Conservation (phyloP, 352 stramenopile species). For the Pythium volutum region DNA sequence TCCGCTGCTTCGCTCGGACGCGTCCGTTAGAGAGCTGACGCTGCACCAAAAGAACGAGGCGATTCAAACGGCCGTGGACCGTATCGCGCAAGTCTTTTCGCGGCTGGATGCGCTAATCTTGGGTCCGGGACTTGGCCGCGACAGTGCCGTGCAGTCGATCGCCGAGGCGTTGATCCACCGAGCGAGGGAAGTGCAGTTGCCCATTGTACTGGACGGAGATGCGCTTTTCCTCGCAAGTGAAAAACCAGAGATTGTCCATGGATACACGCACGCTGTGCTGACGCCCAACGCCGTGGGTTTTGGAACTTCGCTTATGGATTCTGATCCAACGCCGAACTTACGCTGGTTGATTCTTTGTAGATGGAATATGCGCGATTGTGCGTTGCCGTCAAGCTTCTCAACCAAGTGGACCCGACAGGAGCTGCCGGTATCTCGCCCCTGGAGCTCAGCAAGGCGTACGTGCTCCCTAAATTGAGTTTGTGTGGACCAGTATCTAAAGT, state of each 20-base stretch:
- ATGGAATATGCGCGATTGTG: slow-evolving; percentile 86
- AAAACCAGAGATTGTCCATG: slow-evolving; percentile 56
- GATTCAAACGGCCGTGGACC: slow-evolving; percentile 37
- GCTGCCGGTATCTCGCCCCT: slow-evolving; percentile 48
- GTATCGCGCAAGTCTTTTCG: slow-evolving; percentile 53
- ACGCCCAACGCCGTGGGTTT: slow-evolving; percentile 90
- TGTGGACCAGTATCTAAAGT: neutral
- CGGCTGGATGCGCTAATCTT: slow-evolving; percentile 85
- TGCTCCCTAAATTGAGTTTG: neutral
- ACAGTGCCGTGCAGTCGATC: slow-evolving; percentile 84
- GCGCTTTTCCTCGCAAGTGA: slow-evolving; percentile 89
- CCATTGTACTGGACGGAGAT: slow-evolving; percentile 95
- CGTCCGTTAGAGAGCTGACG: slow-evolving; percentile 15
- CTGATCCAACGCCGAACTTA: no score
- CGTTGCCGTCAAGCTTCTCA: slow-evolving; percentile 38
- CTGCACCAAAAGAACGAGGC: slow-evolving; percentile 14
- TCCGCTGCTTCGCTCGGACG: slow-evolving; percentile 65
- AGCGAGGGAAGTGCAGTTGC: slow-evolving; percentile 67
- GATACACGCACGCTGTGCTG: slow-evolving; percentile 80
- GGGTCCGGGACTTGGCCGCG: slow-evolving; percentile 92
- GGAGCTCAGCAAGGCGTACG: slow-evolving; percentile 58
- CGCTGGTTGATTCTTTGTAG: no score
- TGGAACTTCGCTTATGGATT: neutral
- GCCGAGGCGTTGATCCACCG: slow-evolving; percentile 60
- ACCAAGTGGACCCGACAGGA: slow-evolving; percentile 41